Conservation (phyloP, 164 flowering plant genomes). For the Tinospora cordifolia region DNA sequence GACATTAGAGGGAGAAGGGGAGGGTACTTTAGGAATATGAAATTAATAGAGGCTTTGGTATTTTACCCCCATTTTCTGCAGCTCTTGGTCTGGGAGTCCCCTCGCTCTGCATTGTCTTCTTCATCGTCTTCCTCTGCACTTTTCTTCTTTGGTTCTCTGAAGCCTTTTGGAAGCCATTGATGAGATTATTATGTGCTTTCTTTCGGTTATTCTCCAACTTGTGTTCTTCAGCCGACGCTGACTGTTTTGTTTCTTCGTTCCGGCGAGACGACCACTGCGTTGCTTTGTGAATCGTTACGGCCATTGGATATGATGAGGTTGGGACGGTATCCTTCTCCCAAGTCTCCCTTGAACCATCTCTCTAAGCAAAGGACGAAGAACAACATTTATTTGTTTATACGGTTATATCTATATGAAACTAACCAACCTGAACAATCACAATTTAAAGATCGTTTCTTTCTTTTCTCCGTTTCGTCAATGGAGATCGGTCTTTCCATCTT, state of each 20-base stretch:
- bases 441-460: constrained; percentile 3
- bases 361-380: not conserved
- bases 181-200: constrained; percentile 1
- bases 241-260: too few species aligned
- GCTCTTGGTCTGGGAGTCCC: not conserved
- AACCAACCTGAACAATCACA: not conserved
- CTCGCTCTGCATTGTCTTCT: not conserved
- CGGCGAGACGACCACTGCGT: not conserved
- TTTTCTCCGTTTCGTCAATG: not conserved
- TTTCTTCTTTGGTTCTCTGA: not conserved
- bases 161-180: not conserved
- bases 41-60: constrained; percentile 8
- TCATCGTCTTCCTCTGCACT: not conserved
- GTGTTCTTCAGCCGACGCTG: not conserved
- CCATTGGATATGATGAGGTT: constrained; percentile 23
- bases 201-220: not conserved
- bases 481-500: not conserved
- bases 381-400: not conserved
- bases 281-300: constrained; percentile 6
- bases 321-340: constrained; percentile 4
- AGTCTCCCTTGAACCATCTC: not conserved
- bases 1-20: not conserved
- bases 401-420: too few species aligned
- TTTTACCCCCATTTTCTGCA: constrained; percentile 15
- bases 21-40: constrained; percentile 3